Conservation (phyloP, 2,329 filamentous ascomycete genomes). For the Thielaviopsis populi region DNA sequence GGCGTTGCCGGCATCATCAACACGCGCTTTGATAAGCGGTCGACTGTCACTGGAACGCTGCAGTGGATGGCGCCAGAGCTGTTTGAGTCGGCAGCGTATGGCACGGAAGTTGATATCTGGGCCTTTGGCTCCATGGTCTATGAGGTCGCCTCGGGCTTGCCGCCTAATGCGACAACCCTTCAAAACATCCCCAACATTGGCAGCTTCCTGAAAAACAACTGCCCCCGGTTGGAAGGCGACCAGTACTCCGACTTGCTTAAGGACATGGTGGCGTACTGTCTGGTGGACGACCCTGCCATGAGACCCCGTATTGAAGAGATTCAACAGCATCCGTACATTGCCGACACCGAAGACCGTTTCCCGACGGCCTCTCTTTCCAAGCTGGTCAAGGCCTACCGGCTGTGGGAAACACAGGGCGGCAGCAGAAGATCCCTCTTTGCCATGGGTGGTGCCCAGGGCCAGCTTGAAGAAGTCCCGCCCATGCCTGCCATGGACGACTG, state of each 20-base stretch:
- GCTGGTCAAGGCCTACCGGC: slow-evolving; percentile 49
- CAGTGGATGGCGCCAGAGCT: slow-evolving; percentile 57
- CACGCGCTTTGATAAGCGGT: slow-evolving; percentile 45
- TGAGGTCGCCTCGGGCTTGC: slow-evolving; percentile 50
- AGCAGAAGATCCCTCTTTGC: slow-evolving; percentile 44
- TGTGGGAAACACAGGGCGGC: slow-evolving; percentile 55
- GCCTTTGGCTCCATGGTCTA: slow-evolving; percentile 52
- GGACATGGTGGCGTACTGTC: slow-evolving; percentile 44
- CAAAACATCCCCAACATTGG: slow-evolving; percentile 30
- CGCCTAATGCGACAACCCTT: slow-evolving; percentile 38
- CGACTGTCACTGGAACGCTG: slow-evolving; percentile 51
- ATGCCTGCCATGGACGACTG: slow-evolving; percentile 36
- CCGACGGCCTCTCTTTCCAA: slow-evolving; percentile 44
- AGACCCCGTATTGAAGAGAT: slow-evolving; percentile 45
- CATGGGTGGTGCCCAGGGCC: slow-evolving; percentile 35
- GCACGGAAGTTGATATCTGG: slow-evolving; percentile 50
- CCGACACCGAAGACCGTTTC: slow-evolving; percentile 40
- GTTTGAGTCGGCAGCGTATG: slow-evolving; percentile 36
- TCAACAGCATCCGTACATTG: slow-evolving; percentile 48
- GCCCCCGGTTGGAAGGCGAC: slow-evolving; percentile 42
- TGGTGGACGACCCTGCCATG: slow-evolving; percentile 40
- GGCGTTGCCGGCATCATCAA: slow-evolving; percentile 50
- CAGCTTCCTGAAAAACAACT: slow-evolving; percentile 30
- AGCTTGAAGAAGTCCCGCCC: slow-evolving; percentile 22
- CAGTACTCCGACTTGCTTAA: slow-evolving; percentile 42